Evolutionary conservation across 257 asterid species (phyloP).

Genomic region (Lycium ferocissimum): DNA sequence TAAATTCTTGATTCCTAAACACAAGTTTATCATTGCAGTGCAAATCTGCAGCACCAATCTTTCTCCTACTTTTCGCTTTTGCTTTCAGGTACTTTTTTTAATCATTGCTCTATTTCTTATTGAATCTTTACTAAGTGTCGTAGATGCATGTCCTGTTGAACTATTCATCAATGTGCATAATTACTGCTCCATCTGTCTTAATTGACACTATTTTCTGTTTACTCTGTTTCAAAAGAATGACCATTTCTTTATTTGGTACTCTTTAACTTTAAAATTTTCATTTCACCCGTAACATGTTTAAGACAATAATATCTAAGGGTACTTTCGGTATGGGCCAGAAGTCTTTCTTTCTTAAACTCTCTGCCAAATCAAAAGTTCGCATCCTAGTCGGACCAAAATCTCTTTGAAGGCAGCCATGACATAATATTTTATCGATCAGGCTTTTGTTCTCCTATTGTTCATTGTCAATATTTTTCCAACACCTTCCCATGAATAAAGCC

Average conservation of each 20-base stretch:
- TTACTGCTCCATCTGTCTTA: background rate
- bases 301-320: background rate
- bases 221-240: background rate
- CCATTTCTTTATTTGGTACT: background rate
- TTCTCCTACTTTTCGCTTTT: slow-evolving; percentile 95
- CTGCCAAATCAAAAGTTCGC: background rate
- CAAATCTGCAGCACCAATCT: slow-evolving; percentile 99
- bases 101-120: background rate
- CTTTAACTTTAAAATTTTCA: background rate
- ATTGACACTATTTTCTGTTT: background rate
- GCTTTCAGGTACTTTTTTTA: slow-evolving; percentile 81
- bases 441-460: too few relatives aligned
- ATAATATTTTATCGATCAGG: background rate
- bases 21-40: slow-evolving; percentile 64
- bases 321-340: background rate
- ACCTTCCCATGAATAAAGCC: background rate
- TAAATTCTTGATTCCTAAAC: slow-evolving; percentile 26
- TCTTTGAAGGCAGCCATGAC: background rate
- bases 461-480: background rate
- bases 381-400: background rate
- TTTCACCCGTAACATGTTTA: background rate
- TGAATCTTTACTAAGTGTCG: background rate
- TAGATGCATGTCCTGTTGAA: slow-evolving; percentile 15
- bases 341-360: background rate
- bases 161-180: background rate